Evolutionary conservation across 805 yeast species (phyloP).

Genomic region (Zygosaccharomyces rouxii): DNA sequence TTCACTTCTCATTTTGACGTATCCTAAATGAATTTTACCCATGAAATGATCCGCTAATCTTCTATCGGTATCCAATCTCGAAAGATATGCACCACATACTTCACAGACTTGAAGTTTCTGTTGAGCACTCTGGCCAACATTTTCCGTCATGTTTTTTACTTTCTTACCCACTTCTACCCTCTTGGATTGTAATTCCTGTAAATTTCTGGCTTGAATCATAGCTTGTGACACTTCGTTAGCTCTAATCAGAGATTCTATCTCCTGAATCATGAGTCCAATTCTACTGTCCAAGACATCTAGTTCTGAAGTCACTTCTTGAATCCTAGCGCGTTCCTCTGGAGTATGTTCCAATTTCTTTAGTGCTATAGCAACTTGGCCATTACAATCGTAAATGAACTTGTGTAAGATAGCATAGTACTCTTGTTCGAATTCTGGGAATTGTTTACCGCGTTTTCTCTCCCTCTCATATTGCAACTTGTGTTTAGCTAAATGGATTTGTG

Average conservation of each 20-base stretch:
- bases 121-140: constrained; percentile 77
- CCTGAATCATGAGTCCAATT: constrained; percentile 65
- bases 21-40: constrained; percentile 84
- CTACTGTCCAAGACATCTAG: constrained; percentile 58
- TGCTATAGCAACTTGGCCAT: constrained; percentile 59
- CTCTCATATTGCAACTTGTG: constrained; percentile 66
- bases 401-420: constrained; percentile 47
- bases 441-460: constrained; percentile 38
- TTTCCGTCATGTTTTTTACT: constrained; percentile 59
- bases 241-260: constrained; percentile 49
- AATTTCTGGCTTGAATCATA: constrained; percentile 43
- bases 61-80: constrained; percentile 80
- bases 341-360: constrained; percentile 59
- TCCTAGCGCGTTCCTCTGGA: constrained; percentile 63
- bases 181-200: constrained; percentile 44
- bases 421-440: constrained; percentile 44
- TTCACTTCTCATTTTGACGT: constrained; percentile 65
- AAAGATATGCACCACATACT: constrained; percentile 83
- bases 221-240: constrained; percentile 50
- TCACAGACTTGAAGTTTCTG: constrained; percentile 89
- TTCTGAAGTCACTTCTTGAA: constrained; percentile 50
- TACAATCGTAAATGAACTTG: constrained; percentile 60
- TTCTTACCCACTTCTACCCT: constrained; percentile 51
- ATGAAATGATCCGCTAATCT: constrained; percentile 84
- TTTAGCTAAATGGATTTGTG: constrained; percentile 67